Conservation (phyloP, 257 asterid species). For the Fraxinus americana region DNA sequence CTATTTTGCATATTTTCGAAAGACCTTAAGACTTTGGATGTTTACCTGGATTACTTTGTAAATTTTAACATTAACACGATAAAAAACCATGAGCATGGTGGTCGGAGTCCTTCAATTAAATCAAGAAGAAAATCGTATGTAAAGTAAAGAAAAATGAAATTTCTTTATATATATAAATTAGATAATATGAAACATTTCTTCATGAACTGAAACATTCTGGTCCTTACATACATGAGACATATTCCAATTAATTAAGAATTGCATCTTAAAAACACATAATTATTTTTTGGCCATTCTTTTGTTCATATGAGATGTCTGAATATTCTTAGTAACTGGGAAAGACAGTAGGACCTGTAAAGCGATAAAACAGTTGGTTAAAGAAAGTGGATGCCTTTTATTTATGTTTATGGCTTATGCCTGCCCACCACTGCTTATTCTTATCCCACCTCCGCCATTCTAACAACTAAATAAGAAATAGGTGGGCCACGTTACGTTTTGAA, state of each 20-base stretch:
- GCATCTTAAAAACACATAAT: constrained; percentile 7
- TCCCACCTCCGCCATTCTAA: too few species aligned
- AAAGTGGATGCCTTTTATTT: too few species aligned
- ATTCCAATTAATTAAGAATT: constrained; percentile 24
- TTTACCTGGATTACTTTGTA: background rate
- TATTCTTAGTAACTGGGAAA: constrained; percentile 22
- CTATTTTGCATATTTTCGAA: too few species aligned
- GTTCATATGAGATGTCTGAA: constrained; percentile 32
- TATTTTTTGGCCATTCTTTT: constrained; percentile 4
- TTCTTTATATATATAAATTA: too few species aligned
- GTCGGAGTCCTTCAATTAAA: too few species aligned
- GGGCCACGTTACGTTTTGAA: too few species aligned
- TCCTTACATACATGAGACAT: constrained; percentile 8
- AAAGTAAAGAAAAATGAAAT: too few species aligned
- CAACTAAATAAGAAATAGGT: too few species aligned
- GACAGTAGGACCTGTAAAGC: constrained; percentile 21
- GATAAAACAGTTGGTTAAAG: background rate
- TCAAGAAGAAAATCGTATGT: too few species aligned
- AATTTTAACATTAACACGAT: background rate
- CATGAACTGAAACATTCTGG: constrained; percentile 22
- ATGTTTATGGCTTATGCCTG: too few species aligned
- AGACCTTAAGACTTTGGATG: background rate
- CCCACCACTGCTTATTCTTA: too few species aligned
- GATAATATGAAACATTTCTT: too few species aligned
- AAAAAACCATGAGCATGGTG: background rate